Conservation (phyloP, 495 filamentous ascomycete genomes). For the Chaetomium cochliodes region DNA sequence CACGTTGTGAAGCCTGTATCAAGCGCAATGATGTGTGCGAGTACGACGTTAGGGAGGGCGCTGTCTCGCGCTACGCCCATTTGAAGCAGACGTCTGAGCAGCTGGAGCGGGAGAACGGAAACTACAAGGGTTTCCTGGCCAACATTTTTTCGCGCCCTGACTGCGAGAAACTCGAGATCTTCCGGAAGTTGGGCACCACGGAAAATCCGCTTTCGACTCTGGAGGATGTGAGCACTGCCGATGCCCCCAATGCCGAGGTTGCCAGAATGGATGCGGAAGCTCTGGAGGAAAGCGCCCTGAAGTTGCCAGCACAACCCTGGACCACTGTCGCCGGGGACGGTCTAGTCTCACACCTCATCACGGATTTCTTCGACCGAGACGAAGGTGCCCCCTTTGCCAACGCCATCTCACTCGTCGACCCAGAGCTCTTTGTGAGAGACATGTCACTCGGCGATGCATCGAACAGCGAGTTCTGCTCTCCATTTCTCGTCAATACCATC, state of each 20-base stretch:
- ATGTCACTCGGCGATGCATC: neutral
- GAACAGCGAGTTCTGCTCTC: neutral
- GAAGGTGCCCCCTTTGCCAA: neutral
- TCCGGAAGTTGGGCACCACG: neutral
- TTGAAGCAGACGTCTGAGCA: neutral
- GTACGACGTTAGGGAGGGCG: neutral
- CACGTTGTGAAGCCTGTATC: neutral
- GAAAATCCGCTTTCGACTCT: neutral
- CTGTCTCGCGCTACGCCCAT: neutral
- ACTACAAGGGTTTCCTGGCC: neutral
- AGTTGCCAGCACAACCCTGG: neutral
- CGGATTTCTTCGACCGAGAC: neutral
- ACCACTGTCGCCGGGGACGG: neutral
- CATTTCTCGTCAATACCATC: neutral
- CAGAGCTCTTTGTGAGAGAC: neutral
- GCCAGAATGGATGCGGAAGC: neutral
- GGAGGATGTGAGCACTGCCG: neutral
- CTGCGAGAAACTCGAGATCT: neutral
- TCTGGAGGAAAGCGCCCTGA: neutral
- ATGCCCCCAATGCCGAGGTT: neutral
- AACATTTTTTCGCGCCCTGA: neutral
- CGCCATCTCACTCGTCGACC: neutral
- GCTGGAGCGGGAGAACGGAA: neutral
- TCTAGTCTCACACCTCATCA: neutral
- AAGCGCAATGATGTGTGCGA: constrained; percentile 1